These are phyloP conservation scores for Postia placenta DNA, from an alignment of 768 basidiomycete genomes.

Conservation along the genomic window DNA sequence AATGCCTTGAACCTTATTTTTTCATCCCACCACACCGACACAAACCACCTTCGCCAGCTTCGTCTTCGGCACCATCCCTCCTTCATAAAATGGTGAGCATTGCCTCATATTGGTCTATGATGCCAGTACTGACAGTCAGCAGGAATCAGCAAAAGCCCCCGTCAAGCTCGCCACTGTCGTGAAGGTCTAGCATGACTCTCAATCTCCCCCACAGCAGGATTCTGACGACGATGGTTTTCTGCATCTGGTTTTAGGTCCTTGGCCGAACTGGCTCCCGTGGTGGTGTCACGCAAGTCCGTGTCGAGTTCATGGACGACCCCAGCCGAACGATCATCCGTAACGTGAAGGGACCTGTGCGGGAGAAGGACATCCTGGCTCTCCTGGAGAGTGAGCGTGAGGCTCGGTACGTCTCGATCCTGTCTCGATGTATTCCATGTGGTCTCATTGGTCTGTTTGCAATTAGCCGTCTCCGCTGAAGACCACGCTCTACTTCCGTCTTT, in stretches of 20 bases:
- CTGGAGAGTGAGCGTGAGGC: slow-evolving; percentile 99
- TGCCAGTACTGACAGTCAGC: slow-evolving; percentile 13
- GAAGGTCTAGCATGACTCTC: too few species aligned
- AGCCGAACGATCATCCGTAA: slow-evolving; percentile 96
- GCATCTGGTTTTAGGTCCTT: slow-evolving; percentile 60
- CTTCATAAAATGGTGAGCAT: slow-evolving; percentile 25
- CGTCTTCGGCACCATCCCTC: slow-evolving; percentile 20
- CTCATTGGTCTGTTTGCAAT: background rate
- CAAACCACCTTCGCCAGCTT: slow-evolving; percentile 20
- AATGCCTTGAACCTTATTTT: slow-evolving; percentile 26
- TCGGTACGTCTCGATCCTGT: slow-evolving; percentile 62
- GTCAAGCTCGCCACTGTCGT: slow-evolving; percentile 98
- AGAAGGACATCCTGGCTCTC: slow-evolving; percentile 93
- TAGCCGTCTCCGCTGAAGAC: slow-evolving; percentile 19
- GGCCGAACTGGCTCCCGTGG: slow-evolving; percentile 98
- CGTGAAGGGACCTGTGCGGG: slow-evolving; percentile 95
- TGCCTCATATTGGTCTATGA: background rate
- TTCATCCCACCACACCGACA: slow-evolving; percentile 20
- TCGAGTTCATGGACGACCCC: slow-evolving; percentile 98
- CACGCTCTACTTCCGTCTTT: slow-evolving; percentile 9
- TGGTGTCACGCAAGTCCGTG: slow-evolving; percentile 98
- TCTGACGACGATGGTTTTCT: slow-evolving; percentile 8
- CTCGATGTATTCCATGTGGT: background rate
- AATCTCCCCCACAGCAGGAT: too few species aligned
- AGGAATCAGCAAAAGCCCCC: slow-evolving; percentile 86